A percentile compares a stretch with the other conserved stretches of the same genome.
phyloP scores from a whole-genome alignment of 208 protist species.

The Trypanosoma scelopori region DNA sequence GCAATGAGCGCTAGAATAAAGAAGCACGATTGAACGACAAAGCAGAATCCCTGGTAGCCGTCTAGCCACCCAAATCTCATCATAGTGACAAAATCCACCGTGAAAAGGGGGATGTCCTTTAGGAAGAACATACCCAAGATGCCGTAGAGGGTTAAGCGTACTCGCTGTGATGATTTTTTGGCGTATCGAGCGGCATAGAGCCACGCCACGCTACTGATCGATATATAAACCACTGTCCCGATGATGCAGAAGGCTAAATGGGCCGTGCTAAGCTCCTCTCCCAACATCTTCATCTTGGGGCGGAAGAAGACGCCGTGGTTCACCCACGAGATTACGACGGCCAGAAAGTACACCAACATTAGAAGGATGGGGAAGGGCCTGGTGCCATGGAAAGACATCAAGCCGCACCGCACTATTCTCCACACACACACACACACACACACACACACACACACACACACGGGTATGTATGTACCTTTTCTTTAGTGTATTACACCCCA shows the following conservation, averaged over 20 bases:
- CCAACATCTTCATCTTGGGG: constrained; percentile 27
- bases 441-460: no score
- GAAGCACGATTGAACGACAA: constrained; percentile 51
- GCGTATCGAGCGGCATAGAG: constrained; percentile 57
- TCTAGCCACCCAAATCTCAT: constrained; percentile 35
- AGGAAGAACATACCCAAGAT: constrained; percentile 44
- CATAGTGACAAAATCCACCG: constrained; percentile 46
- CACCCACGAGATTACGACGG: constrained; percentile 35
- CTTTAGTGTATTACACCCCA: no score
- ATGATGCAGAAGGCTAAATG: constrained; percentile 62
- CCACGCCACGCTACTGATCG: constrained; percentile 56
- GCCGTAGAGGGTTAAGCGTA: constrained; percentile 37
- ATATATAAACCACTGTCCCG: constrained; percentile 39
- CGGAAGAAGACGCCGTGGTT: constrained; percentile 54
- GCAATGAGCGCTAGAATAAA: constrained; percentile 40
- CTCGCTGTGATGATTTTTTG: constrained; percentile 35
- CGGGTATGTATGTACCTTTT: no score
- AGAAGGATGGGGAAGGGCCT: constrained; percentile 37
- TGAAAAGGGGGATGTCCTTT: constrained; percentile 55
- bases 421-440: no score
- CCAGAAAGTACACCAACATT: constrained; percentile 45
- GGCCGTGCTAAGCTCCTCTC: constrained; percentile 28
- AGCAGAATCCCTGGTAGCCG: constrained; percentile 39
- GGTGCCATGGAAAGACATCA: constrained; percentile 24
- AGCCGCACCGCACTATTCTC: constrained; percentile 21